These are phyloP conservation scores for Crotalaria pallida DNA, from an alignment of 306 rosid genomes.

Conservation along the genomic window DNA sequence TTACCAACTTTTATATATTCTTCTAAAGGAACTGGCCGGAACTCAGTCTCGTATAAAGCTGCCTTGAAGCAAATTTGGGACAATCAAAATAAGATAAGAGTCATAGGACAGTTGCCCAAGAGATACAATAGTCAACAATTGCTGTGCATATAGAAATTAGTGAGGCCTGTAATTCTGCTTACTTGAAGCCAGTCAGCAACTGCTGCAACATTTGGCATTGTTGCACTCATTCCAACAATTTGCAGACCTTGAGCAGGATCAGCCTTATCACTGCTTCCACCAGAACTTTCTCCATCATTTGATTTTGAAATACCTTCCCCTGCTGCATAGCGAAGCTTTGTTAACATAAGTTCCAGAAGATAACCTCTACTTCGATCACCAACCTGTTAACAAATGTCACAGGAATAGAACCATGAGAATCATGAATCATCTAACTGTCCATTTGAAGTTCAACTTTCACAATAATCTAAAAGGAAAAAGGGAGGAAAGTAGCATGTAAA, in stretches of 20 bases:
- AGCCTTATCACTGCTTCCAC: conserved; percentile 75
- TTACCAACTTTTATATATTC: conserved; percentile 90
- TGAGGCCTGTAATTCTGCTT: conserved; percentile 28
- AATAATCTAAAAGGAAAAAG: conserved; percentile 3
- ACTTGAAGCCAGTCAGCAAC: conserved; percentile 99
- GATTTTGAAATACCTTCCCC: conserved; percentile 86
- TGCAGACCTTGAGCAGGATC: conserved; percentile 92
- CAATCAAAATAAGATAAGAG: conserved; percentile 15
- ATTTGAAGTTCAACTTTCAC: conserved; percentile 17
- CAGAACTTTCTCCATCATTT: conserved; percentile 86
- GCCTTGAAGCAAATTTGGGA: conserved; percentile 59
- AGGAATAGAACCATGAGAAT: conserved; percentile 28
- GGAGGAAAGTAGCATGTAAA: not conserved
- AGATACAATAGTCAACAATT: not conserved
- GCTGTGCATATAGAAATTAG: not conserved
- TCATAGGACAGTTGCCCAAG: conserved; percentile 6
- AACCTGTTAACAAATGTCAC: conserved; percentile 57
- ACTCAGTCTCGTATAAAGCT: conserved; percentile 89
- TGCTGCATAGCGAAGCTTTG: conserved; percentile 97
- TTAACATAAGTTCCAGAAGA: conserved; percentile 92
- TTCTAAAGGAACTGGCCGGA: conserved; percentile 96
- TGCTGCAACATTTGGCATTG: conserved; percentile 97
- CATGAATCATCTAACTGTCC: conserved; percentile 22
- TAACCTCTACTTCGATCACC: conserved; percentile 89
- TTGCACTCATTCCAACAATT: conserved; percentile 99